Evolutionary conservation across 208 protist species (phyloP).

Genomic region (Crithidia thermophila): DNA sequence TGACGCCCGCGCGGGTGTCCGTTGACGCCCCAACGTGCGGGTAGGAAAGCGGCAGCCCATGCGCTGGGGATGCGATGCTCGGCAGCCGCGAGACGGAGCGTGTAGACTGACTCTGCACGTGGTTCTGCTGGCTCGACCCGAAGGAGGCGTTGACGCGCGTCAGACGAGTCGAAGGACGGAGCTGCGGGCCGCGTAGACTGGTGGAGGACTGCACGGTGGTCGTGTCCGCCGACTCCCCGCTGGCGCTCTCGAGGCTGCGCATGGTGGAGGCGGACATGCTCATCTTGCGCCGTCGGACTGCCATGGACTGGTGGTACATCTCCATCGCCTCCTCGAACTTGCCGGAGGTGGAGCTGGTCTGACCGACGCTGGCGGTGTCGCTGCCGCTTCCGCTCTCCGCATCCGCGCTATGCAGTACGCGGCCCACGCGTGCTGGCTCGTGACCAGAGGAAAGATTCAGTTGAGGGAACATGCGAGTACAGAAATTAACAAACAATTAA

Average conservation of each 20-base stretch:
- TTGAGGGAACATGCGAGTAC: slow-evolving; percentile 6
- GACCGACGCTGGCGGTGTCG: background rate
- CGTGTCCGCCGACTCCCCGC: background rate
- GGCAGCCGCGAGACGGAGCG: background rate
- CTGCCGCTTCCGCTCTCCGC: slow-evolving; percentile 6
- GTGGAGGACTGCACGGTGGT: background rate
- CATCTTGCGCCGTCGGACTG: slow-evolving; percentile 5
- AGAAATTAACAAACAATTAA: too few relatives aligned
- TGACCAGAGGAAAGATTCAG: background rate
- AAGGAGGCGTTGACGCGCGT: background rate
- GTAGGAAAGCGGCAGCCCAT: background rate
- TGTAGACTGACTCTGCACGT: too few relatives aligned
- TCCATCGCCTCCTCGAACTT: slow-evolving; percentile 24
- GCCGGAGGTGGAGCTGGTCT: slow-evolving; percentile 6
- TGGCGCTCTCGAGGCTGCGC: background rate
- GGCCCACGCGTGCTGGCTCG: background rate
- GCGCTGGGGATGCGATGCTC: background rate
- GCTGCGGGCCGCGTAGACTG: slow-evolving; percentile 7
- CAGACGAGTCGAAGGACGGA: slow-evolving; percentile 5
- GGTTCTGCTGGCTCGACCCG: background rate
- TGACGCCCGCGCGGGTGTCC: too few relatives aligned
- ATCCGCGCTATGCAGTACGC: background rate
- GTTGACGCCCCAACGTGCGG: background rate
- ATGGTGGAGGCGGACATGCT: background rate
- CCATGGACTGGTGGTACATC: slow-evolving; percentile 26